Evolutionary conservation across 2,329 filamentous ascomycete genomes (phyloP), one percentile per base, ranked within the genome.

Genomic region (Phaeosphaeria sp.): DNA sequence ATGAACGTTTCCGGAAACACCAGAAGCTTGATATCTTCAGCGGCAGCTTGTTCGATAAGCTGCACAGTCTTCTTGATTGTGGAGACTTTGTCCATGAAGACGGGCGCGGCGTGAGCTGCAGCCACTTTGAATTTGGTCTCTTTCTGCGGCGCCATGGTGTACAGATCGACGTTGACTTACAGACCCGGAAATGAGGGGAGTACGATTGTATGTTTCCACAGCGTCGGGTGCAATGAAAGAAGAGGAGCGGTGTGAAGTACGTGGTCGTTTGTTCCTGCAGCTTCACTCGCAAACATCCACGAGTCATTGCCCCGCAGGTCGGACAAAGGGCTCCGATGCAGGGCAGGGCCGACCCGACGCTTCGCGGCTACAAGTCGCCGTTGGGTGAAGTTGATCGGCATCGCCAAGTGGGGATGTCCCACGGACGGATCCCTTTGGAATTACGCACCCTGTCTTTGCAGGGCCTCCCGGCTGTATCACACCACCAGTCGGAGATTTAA

Each of bases 1-100:
- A 78, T 66, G 55, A 77, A 78, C 1, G 72, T 73, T 56, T 77
- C 75, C 2, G 75, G 73, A 47, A 76, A 78, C 3, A 75, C 73
- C 6, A 77, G 64, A 18, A 78, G 61, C 52, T 69, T 71, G 61
- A 77, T 59, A 7, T 68, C 63, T 20, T 71, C 61, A 20, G 59
- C 50, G 11, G 64, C 72, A 47, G 74, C 74, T 54, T 76, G 66
- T 55, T 76, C 69, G 42, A 78, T 75, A 41, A 78, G 61, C 7
- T 53, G 44, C 17, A 76, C 50, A 17, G 72, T 72, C 52, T 77
- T 77, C 46, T 62, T 65, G 46, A 72, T 72, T 2, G 74, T 77
- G 3, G 70, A 72, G 1, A 58, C 62, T 55, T 77, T 78, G 65
- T 78, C 60, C 75, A 78, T 78, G 59, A 70, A 78, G 11, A 76